Conservation (phyloP, 805 yeast species). For the Metschnikowia peoriensis region DNA sequence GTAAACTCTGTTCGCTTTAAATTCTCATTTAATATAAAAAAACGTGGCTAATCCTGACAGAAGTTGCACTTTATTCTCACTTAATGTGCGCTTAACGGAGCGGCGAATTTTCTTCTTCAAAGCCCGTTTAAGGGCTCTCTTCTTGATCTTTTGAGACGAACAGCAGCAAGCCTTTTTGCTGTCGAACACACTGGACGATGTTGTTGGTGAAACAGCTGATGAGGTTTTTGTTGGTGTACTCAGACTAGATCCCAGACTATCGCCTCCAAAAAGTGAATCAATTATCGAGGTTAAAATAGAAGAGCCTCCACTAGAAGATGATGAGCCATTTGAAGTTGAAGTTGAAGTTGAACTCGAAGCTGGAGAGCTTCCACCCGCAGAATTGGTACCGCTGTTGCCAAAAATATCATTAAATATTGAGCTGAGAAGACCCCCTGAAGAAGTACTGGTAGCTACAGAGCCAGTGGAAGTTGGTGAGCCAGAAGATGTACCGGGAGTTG, state of each 20-base stretch:
- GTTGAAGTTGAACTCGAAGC: too few relatives aligned
- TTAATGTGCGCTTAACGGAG: constrained; percentile 22
- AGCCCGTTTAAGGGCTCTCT: constrained; percentile 25
- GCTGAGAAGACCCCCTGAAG: constrained; percentile 3
- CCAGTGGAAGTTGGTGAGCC: background rate
- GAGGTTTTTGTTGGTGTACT: constrained; percentile 6
- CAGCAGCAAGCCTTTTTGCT: constrained; percentile 25
- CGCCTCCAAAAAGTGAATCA: constrained; percentile 12
- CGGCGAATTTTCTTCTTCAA: constrained; percentile 21
- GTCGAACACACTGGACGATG: constrained; percentile 8
- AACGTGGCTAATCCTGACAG: constrained; percentile 14
- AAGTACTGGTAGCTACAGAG: background rate
- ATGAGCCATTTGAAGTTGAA: background rate
- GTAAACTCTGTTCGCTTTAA: too few relatives aligned
- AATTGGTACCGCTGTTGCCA: background rate
- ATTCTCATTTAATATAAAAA: constrained; percentile 12
- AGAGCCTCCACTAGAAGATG: constrained; percentile 5
- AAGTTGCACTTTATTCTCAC: constrained; percentile 7
- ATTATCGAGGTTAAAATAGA: constrained; percentile 8
- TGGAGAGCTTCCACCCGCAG: too few relatives aligned
- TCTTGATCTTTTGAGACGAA: constrained; percentile 17
- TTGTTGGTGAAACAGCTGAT: constrained; percentile 6
- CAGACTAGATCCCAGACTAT: constrained; percentile 6
- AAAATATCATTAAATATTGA: constrained; percentile 1
- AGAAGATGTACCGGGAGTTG: background rate